Evolutionary conservation across 495 filamentous ascomycete genomes (phyloP).

Genomic region (Lindgomyces ingoldianus): DNA sequence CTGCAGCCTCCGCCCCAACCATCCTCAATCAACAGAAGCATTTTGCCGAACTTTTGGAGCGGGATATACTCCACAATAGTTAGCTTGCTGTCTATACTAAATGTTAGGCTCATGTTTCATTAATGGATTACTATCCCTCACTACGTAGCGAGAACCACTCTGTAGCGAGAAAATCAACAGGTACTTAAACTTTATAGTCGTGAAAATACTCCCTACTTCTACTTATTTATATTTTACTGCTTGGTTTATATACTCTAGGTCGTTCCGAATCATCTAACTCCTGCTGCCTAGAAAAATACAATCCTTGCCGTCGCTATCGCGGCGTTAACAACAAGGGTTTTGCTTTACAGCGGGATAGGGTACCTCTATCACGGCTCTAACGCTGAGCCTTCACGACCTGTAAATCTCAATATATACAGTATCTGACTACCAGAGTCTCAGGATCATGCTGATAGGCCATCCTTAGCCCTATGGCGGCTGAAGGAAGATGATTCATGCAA

Average conservation of each 20-base stretch:
- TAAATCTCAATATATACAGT: background rate
- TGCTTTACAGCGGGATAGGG: background rate
- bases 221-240: background rate
- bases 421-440: background rate
- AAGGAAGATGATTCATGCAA: background rate
- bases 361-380: background rate
- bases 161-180: constrained; percentile 1
- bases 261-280: background rate
- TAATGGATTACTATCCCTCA: background rate
- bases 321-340: background rate
- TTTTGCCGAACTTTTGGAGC: too few species aligned
- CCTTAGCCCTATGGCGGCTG: background rate
- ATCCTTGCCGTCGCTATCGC: background rate
- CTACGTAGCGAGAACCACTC: constrained; percentile 5
- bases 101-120: too few species aligned
- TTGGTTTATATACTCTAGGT: background rate
- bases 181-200: background rate
- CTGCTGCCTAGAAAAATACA: background rate
- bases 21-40: too few species aligned
- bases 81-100: too few species aligned
- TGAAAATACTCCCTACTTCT: background rate
- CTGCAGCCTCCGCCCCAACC: too few species aligned
- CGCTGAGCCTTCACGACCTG: background rate
- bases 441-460: background rate
- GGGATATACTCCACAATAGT: too few species aligned